These are phyloP conservation scores for Solanum piurae DNA, from an alignment of 257 asterid species.

Conservation along the genomic window DNA sequence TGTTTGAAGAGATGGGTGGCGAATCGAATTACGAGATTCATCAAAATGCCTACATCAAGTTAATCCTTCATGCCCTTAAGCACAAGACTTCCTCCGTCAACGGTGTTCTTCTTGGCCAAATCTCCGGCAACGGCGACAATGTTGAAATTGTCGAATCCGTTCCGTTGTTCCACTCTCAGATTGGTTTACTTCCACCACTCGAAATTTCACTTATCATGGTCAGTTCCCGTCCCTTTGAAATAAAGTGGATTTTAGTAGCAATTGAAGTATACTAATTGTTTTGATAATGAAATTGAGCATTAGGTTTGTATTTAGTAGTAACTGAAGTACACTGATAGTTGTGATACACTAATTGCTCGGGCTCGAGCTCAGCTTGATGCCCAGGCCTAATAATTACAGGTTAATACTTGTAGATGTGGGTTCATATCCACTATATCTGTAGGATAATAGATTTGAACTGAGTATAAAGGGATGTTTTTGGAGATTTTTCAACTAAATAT, in stretches of 20 bases:
- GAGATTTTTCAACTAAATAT: background rate
- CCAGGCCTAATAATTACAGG: background rate
- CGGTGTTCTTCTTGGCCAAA: slow-evolving; percentile 76
- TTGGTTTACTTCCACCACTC: slow-evolving; percentile 84
- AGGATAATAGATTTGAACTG: background rate
- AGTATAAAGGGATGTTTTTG: background rate
- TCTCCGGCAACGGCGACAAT: slow-evolving; percentile 27
- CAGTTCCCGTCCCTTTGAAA: background rate
- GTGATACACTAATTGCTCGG: background rate
- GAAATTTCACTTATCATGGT: slow-evolving; percentile 92
- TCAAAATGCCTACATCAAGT: slow-evolving; percentile 84
- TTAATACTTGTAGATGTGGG: background rate
- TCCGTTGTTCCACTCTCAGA: slow-evolving; percentile 91
- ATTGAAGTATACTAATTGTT: background rate
- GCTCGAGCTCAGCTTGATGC: background rate
- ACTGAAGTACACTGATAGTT: background rate
- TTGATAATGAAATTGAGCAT: background rate
- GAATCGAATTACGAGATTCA: slow-evolving; percentile 74
- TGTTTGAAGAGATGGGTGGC: slow-evolving; percentile 23
- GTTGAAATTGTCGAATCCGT: slow-evolving; percentile 84
- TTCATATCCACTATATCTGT: background rate
- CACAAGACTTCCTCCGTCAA: slow-evolving; percentile 84
- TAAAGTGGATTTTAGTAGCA: background rate
- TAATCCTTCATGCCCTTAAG: slow-evolving; percentile 81
- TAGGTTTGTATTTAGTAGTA: background rate